phyloP scores from a whole-genome alignment of 345 rosid genomes.

The Melastoma malabathricum region DNA sequence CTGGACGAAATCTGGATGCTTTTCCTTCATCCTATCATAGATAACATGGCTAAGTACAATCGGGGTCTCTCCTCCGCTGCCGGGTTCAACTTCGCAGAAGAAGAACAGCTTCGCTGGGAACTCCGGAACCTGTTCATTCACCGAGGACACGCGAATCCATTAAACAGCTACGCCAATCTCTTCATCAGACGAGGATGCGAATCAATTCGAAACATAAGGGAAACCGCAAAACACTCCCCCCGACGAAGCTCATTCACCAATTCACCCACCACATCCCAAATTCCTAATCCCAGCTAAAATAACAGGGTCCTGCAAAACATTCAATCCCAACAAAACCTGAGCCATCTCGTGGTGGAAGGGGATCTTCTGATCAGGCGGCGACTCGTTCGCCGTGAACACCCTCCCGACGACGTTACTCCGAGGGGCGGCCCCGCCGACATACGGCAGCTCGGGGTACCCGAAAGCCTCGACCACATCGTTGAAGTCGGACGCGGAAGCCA shows the following conservation, averaged over 20 bases:
- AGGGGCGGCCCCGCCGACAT: constrained; percentile 86
- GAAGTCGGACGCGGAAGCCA: constrained; percentile 53
- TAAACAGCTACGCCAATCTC: too few species aligned
- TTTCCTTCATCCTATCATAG: constrained; percentile 61
- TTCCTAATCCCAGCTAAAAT: too few species aligned
- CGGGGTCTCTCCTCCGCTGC: constrained; percentile 87
- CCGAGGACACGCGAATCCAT: too few species aligned
- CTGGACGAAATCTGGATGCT: constrained; percentile 52
- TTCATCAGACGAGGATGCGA: too few species aligned
- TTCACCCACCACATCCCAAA: too few species aligned
- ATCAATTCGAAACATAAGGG: too few species aligned
- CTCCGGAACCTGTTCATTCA: constrained; percentile 19
- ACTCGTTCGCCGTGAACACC: constrained; percentile 85
- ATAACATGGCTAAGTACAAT: constrained; percentile 73
- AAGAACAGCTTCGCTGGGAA: constrained; percentile 85
- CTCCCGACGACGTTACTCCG: constrained; percentile 69
- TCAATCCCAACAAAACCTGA: constrained; percentile 25
- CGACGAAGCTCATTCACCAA: not conserved
- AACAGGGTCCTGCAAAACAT: too few species aligned
- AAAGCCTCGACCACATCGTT: constrained; percentile 78
- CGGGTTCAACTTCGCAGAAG: constrained; percentile 77
- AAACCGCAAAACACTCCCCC: too few species aligned
- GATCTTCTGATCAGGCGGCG: constrained; percentile 86
- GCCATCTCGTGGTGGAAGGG: constrained; percentile 96
- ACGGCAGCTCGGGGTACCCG: constrained; percentile 81